phyloP scores from a whole-genome alignment of 1,139 yeast genomes.

The Arxiozyma telluris region DNA sequence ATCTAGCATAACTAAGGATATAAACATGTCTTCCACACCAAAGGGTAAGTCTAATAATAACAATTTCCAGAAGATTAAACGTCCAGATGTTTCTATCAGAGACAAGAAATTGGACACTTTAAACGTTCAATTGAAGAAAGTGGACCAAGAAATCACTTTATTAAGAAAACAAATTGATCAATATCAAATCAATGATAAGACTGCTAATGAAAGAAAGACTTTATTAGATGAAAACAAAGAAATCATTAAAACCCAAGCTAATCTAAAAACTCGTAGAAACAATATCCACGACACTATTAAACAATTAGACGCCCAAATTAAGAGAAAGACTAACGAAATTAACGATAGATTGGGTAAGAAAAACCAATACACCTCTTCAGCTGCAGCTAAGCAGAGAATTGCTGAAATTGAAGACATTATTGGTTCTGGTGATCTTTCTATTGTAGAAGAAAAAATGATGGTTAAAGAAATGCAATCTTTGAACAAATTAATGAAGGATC shows the following conservation, averaged over 20 bases:
- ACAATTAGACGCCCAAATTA: slow-evolving; percentile 58
- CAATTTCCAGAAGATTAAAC: slow-evolving; percentile 38
- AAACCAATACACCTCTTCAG: slow-evolving; percentile 58
- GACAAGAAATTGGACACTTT: slow-evolving; percentile 54
- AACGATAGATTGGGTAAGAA: slow-evolving; percentile 34
- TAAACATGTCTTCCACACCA: slow-evolving; percentile 10
- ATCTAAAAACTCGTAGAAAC: slow-evolving; percentile 61
- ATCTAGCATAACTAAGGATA: not conserved
- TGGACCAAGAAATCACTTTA: slow-evolving; percentile 40
- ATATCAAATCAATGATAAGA: slow-evolving; percentile 34
- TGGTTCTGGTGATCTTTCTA: slow-evolving; percentile 70
- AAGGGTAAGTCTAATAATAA: slow-evolving; percentile 1
- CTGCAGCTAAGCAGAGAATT: slow-evolving; percentile 72
- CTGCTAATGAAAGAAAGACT: slow-evolving; percentile 48
- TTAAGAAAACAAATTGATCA: slow-evolving; percentile 32
- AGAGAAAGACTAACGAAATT: slow-evolving; percentile 70
- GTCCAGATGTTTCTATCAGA: slow-evolving; percentile 58
- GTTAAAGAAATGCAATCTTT: slow-evolving; percentile 80
- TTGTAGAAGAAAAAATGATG: slow-evolving; percentile 84
- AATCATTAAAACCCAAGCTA: slow-evolving; percentile 59
- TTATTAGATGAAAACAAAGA: slow-evolving; percentile 59
- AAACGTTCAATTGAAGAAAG: slow-evolving; percentile 59
- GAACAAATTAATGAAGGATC: slow-evolving; percentile 75
- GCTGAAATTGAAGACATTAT: slow-evolving; percentile 61
- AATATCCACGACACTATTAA: slow-evolving; percentile 65